A percentile compares a stretch with the other conserved stretches of the same genome.
phyloP scores from a whole-genome alignment of 2,329 filamentous ascomycete genomes.

The Pseudogymnoascus sp. region DNA sequence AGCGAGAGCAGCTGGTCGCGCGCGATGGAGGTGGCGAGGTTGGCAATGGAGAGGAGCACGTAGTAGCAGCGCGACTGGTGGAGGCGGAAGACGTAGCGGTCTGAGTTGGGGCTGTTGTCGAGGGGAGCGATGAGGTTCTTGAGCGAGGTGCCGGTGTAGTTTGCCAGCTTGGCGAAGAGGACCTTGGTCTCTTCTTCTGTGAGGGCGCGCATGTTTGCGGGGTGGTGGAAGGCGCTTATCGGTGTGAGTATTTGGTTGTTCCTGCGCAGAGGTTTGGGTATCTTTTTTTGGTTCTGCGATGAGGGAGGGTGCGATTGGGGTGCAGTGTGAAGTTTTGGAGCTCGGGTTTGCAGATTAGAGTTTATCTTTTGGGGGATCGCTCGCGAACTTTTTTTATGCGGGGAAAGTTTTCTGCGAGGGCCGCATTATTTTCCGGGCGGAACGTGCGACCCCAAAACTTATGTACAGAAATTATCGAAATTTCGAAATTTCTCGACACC shows the following conservation, averaged over 20 bases:
- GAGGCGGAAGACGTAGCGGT: conserved; percentile 79
- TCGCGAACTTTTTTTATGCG: conserved; percentile 17
- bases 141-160: conserved; percentile 81
- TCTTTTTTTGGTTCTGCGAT: too few species aligned
- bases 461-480: conserved; percentile 15
- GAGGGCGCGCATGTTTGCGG: conserved; percentile 60
- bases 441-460: background rate
- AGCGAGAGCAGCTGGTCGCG: conserved; percentile 75
- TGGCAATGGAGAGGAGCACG: conserved; percentile 79
- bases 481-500: conserved; percentile 4
- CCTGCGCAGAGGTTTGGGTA: conserved; percentile 3
- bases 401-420: conserved; percentile 20
- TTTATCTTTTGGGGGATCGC: background rate
- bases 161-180: conserved; percentile 85
- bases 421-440: conserved; percentile 19
- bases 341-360: conserved; percentile 2
- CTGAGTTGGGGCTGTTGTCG: conserved; percentile 56
- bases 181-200: conserved; percentile 73
- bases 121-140: conserved; percentile 75
- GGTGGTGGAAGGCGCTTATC: too few species aligned
- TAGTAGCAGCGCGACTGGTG: conserved; percentile 85
- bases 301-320: too few species aligned
- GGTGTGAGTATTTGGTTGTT: too few species aligned
- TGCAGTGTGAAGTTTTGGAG: background rate
- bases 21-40: conserved; percentile 78